Base-by-base conservation (phyloP, 1,284 basidiomycete genomes). In the Psilocybe mexicana region DNA sequence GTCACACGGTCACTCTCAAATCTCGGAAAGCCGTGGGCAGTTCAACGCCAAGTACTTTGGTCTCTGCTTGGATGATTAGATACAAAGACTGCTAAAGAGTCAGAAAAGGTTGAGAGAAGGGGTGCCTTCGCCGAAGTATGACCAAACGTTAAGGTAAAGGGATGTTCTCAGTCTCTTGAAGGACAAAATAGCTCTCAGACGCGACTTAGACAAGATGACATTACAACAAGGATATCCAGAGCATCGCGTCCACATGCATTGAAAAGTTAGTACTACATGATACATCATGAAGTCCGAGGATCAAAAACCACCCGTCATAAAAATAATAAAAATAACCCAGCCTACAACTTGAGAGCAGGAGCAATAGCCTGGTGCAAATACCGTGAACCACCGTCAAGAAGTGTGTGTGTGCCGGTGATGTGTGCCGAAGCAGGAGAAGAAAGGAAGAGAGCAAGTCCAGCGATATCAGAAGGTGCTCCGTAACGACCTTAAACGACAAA, bases 361-460 rank as follows among this genome's bases (percentile, higher is more conserved):
- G 74, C 74, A 45, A 74, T 63, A 0, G 65, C 67, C 26, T 70
- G 65, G 7, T 66, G 60, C n/a, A 59, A 62, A 56, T 70, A 77
- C 43, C 77, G 67, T 23, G 74, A 68, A 7, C 88, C 91, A 25
- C 91, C 92, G 61, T 93, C 92, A 14, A 93, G 69, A 1, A 86
- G 67, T 44, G 85, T 88, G 51, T 89, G 86, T 18, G 83, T 80
- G 6, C 91, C 91, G 0, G 90, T 91, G 42, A 92, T 77, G 67
- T 92, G 90, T 1, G 88, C 80, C 4, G 84, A 82, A 0, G 88
- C 90, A 0, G 86, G 82, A 25, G 87, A 89, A 5, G 83, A 79
- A 18, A 93, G 79, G 79, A 92, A 92, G 30, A 93, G 73, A 3
- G 83, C 81, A 3, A 91, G 72, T 5, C 92, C 93, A 23, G 88